A percentile compares a stretch with the other conserved stretches of the same genome.
phyloP scores from a whole-genome alignment of 495 filamentous ascomycete species.

The Penicillium subrubescens region DNA sequence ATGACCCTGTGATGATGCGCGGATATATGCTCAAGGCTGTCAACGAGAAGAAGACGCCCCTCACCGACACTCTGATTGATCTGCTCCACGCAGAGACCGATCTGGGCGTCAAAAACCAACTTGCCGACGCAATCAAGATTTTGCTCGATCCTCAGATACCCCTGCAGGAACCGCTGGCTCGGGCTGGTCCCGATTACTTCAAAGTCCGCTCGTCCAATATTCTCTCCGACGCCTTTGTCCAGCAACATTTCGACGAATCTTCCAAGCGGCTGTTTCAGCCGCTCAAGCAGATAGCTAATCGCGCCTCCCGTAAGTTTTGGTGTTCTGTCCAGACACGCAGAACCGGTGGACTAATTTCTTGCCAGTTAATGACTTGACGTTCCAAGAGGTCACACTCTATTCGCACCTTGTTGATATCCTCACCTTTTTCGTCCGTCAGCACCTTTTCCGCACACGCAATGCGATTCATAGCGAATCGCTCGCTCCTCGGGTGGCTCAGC shows the following conservation, averaged over 20 bases:
- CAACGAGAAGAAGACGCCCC: conserved; percentile 78
- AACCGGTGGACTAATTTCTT: conserved; percentile 16
- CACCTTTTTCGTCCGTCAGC: conserved; percentile 90
- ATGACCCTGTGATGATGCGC: conserved; percentile 92
- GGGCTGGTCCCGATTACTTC: conserved; percentile 70
- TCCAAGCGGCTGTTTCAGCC: conserved; percentile 86
- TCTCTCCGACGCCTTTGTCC: conserved; percentile 83
- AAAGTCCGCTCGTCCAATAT: conserved; percentile 66
- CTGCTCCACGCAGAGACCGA: conserved; percentile 88
- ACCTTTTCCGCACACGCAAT: conserved; percentile 81
- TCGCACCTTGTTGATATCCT: conserved; percentile 92
- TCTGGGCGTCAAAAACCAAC: conserved; percentile 91
- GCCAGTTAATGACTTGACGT: conserved; percentile 62
- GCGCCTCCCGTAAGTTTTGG: conserved; percentile 55
- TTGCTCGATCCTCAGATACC: conserved; percentile 80
- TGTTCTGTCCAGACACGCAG: background rate
- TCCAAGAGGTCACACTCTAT: conserved; percentile 85
- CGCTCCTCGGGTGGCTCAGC: conserved; percentile 76
- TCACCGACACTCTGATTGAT: conserved; percentile 94
- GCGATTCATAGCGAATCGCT: conserved; percentile 84
- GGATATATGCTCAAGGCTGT: conserved; percentile 89
- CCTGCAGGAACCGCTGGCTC: conserved; percentile 63
- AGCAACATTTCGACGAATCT: conserved; percentile 87
- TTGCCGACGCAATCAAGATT: conserved; percentile 94
- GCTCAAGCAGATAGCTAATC: conserved; percentile 75